These are phyloP conservation scores for Pleurotus platypus DNA, from an alignment of 768 basidiomycete species.

Conservation along the genomic window DNA sequence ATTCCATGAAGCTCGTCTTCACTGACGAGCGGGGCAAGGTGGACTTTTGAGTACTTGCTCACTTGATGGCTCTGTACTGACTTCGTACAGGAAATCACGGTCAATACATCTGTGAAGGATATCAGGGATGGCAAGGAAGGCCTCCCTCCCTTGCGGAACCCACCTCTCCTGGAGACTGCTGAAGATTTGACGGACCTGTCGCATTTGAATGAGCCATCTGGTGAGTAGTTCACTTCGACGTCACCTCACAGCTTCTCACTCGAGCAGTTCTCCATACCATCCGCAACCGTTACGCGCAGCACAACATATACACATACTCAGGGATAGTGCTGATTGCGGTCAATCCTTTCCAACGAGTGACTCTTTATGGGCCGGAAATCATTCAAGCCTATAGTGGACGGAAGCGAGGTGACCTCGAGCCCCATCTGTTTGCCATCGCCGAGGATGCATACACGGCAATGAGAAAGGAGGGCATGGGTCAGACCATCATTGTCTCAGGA, in stretches of 20 bases:
- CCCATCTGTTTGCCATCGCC: slow-evolving; percentile 97
- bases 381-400: slow-evolving; percentile 95
- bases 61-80: slow-evolving; percentile 5
- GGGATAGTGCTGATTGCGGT: slow-evolving; percentile 98
- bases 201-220: slow-evolving; percentile 96
- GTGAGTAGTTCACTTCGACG: slow-evolving; percentile 37
- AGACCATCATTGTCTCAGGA: slow-evolving; percentile 98
- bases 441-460: slow-evolving; percentile 99
- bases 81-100: slow-evolving; percentile 60
- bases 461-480: slow-evolving; percentile 90
- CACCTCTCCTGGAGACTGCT: slow-evolving; percentile 91
- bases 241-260: slow-evolving; percentile 5
- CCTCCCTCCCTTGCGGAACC: slow-evolving; percentile 93
- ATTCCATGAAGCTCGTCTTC: slow-evolving; percentile 79
- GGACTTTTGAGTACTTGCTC: slow-evolving; percentile 13
- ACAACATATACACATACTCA: slow-evolving; percentile 98
- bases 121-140: slow-evolving; percentile 77
- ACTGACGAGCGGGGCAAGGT: slow-evolving; percentile 93
- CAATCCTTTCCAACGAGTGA: slow-evolving; percentile 97
- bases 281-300: slow-evolving; percentile 92
- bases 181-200: slow-evolving; percentile 98
- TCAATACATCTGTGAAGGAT: slow-evolving; percentile 76
- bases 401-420: slow-evolving; percentile 91
- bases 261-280: slow-evolving; percentile 89
- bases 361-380: slow-evolving; percentile 94